These are phyloP conservation scores for Naegleria fowleri DNA, from an alignment of 208 protist genomes.

Conservation along the genomic window DNA sequence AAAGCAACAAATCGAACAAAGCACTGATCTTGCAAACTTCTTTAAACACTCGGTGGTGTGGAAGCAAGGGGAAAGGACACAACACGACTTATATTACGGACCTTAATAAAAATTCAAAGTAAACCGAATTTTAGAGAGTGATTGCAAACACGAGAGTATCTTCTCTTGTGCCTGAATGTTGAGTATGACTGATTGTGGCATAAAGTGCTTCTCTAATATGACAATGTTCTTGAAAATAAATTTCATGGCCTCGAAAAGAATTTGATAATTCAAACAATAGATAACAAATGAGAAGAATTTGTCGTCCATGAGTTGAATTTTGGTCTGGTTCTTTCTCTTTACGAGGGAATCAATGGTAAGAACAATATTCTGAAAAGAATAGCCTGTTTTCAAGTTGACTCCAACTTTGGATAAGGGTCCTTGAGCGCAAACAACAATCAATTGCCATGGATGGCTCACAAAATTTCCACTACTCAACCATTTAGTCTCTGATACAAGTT, in stretches of 20 bases:
- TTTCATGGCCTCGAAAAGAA: not conserved
- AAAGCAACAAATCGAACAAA: too few species aligned
- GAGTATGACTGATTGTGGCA: not conserved
- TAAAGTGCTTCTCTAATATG: not conserved
- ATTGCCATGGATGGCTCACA: not conserved
- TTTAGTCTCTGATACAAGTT: not conserved
- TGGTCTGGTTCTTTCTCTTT: not conserved
- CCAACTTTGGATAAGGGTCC: not conserved
- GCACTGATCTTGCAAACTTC: too few species aligned
- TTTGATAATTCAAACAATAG: constrained; percentile 1
- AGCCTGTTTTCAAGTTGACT: not conserved
- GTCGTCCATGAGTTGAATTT: not conserved
- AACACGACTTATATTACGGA: too few species aligned
- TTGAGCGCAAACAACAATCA: not conserved
- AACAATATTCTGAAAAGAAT: not conserved
- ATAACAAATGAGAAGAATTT: not conserved
- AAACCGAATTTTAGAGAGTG: not conserved
- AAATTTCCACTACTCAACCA: not conserved
- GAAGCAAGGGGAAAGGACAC: too few species aligned
- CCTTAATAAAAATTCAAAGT: not conserved
- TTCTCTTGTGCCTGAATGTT: not conserved
- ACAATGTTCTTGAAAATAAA: constrained; percentile 3
- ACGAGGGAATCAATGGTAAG: not conserved
- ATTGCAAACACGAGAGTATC: not conserved
- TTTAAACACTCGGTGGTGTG: too few species aligned